Percentiles rank a stretch among this genome's conserved stretches.
These are phyloP conservation scores for Ambrosia artemisiifolia DNA, from an alignment of 129 eudicot species.

Conservation along the genomic window DNA sequence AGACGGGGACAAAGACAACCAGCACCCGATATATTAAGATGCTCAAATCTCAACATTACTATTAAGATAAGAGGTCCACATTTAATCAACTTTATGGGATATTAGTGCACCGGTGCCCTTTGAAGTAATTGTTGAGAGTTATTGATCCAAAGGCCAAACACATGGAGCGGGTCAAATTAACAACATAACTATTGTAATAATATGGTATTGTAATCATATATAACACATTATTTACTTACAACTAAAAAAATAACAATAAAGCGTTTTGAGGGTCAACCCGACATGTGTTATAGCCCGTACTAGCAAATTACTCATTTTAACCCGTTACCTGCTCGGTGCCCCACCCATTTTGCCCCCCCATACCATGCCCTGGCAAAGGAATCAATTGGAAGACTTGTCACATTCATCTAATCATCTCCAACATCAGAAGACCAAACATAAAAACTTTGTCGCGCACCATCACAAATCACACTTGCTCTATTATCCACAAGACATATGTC, in stretches of 20 bases:
- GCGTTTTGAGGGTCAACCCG: too few relatives aligned
- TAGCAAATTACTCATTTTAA: background rate
- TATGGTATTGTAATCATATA: too few relatives aligned
- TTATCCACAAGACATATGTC: constrained; percentile 9
- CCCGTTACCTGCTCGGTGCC: background rate
- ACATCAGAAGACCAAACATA: constrained; percentile 3
- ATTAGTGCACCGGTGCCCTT: background rate
- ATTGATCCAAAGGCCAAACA: background rate
- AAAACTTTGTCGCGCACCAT: constrained; percentile 5
- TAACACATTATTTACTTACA: too few relatives aligned
- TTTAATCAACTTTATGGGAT: background rate
- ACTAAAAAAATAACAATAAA: too few relatives aligned
- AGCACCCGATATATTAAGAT: constrained; percentile 1
- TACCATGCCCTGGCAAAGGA: background rate
- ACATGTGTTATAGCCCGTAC: background rate
- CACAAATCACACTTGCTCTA: background rate
- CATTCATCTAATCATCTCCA: background rate
- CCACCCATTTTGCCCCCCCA: background rate
- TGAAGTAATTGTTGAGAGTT: background rate
- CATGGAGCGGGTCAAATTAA: too few relatives aligned
- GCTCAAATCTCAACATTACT: background rate
- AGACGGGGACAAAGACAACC: too few relatives aligned
- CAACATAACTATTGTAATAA: too few relatives aligned
- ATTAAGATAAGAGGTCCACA: background rate
- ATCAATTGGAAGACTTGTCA: constrained; percentile 1